Conservation (phyloP, 2,329 filamentous ascomycete species). For the Thelonectria discophora region DNA sequence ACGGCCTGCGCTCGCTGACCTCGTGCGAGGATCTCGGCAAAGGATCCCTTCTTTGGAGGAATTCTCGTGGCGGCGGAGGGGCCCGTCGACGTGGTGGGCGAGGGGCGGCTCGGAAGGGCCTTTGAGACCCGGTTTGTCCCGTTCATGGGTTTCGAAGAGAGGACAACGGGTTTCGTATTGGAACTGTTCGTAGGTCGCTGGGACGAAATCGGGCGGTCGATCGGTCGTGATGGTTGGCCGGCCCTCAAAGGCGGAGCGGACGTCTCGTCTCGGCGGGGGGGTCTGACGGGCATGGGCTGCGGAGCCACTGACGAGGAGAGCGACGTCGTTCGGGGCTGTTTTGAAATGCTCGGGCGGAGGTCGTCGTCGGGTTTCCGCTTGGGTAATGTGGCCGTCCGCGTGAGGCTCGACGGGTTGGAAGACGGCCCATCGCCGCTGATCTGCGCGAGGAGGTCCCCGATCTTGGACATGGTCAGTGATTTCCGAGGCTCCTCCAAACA, state of each 20-base stretch:
- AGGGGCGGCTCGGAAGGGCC: slow-evolving; percentile 37
- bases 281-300: slow-evolving; percentile 31
- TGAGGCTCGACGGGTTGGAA: slow-evolving; percentile 43
- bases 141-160: slow-evolving; percentile 42
- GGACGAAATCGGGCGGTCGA: slow-evolving; percentile 38
- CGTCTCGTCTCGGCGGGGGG: slow-evolving; percentile 27
- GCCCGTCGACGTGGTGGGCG: slow-evolving; percentile 46
- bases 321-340: slow-evolving; percentile 51
- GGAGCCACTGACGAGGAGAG: slow-evolving; percentile 38
- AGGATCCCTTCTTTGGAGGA: slow-evolving; percentile 76
- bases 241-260: slow-evolving; percentile 31
- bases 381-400: slow-evolving; percentile 42
- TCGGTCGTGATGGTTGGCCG: slow-evolving; percentile 36
- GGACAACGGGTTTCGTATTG: slow-evolving; percentile 29
- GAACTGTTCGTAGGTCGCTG: slow-evolving; percentile 33
- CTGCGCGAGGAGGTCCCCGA: slow-evolving; percentile 57
- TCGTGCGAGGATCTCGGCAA: slow-evolving; percentile 76
- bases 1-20: slow-evolving; percentile 71
- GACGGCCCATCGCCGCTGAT: slow-evolving; percentile 63
- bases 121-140: slow-evolving; percentile 39
- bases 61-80: slow-evolving; percentile 53
- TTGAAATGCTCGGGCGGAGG: slow-evolving; percentile 51
- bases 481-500: slow-evolving; percentile 24
- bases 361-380: slow-evolving; percentile 70
- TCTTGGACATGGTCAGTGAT: slow-evolving; percentile 42